These are phyloP conservation scores for Chlorella vulgaris DNA, from an alignment of 139 green algal genomes.

Conservation along the genomic window DNA sequence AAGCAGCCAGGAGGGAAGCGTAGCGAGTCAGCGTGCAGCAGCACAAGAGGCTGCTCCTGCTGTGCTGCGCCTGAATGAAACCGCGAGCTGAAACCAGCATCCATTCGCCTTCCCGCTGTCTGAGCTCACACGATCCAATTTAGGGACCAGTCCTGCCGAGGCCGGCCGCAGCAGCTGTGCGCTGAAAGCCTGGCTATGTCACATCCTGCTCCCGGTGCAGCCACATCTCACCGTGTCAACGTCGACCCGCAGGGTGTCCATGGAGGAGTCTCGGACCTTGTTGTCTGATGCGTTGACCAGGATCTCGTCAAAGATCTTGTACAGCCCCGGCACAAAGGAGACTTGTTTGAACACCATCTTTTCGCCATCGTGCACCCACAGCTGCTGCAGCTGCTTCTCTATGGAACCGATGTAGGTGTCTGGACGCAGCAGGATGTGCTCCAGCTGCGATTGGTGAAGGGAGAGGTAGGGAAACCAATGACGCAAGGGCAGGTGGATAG, in stretches of 20 bases:
- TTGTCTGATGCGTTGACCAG: slow-evolving; percentile 99
- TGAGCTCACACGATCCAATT: neutral
- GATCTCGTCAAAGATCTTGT: slow-evolving; percentile 99
- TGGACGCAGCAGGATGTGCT: slow-evolving; percentile 98
- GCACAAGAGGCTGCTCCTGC: neutral
- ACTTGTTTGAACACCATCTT: slow-evolving; percentile 69
- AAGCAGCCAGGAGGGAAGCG: neutral
- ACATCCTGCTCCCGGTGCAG: no score
- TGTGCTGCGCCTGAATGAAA: neutral
- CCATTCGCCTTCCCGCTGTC: no score
- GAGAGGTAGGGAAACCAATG: neutral
- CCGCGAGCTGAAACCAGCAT: neutral
- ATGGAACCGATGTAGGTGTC: slow-evolving; percentile 98
- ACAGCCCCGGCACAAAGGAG: slow-evolving; percentile 91
- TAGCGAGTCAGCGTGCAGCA: no score
- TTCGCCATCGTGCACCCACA: slow-evolving; percentile 95
- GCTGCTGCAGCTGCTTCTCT: slow-evolving; percentile 81
- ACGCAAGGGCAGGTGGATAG: neutral
- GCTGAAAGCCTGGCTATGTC: no score
- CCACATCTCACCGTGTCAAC: slow-evolving; percentile 83
- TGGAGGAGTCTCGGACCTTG: slow-evolving; percentile 90
- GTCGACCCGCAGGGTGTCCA: slow-evolving; percentile 90
- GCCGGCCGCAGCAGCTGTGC: neutral
- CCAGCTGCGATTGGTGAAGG: slow-evolving; percentile 72
- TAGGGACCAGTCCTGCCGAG: no score